Conservation (phyloP, 805 yeast genomes). For the Candida patagonica region DNA sequence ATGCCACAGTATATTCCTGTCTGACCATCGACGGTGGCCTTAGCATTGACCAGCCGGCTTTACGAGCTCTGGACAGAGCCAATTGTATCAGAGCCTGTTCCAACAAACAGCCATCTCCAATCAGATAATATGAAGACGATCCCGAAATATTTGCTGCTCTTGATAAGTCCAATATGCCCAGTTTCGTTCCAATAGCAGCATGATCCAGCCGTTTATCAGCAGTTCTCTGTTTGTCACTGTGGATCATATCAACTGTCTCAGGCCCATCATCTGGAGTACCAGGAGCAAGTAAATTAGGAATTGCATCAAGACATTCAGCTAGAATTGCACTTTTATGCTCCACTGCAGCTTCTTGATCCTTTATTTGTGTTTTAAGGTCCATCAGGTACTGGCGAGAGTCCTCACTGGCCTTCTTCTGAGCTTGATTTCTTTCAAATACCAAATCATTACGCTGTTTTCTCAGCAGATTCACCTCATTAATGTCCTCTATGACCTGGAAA, state of each 20-base stretch:
- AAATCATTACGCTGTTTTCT: slow-evolving; percentile 11
- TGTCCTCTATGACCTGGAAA: slow-evolving; percentile 19
- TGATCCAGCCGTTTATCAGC: slow-evolving; percentile 36
- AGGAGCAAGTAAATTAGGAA: slow-evolving; percentile 27
- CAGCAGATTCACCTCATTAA: slow-evolving; percentile 14
- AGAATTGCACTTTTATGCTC: slow-evolving; percentile 8
- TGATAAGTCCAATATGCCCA: slow-evolving; percentile 59
- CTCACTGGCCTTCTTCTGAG: slow-evolving; percentile 12
- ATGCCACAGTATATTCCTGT: slow-evolving; percentile 67
- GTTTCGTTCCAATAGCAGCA: slow-evolving; percentile 54
- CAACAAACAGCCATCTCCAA: slow-evolving; percentile 76
- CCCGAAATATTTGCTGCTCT: slow-evolving; percentile 62
- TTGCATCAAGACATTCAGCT: slow-evolving; percentile 19
- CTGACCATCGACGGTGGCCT: slow-evolving; percentile 83
- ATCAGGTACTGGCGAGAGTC: slow-evolving; percentile 3
- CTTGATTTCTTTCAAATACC: slow-evolving; percentile 9
- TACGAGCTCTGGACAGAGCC: slow-evolving; percentile 57
- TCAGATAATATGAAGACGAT: slow-evolving; percentile 72
- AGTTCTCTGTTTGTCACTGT: slow-evolving; percentile 11
- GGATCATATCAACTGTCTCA: slow-evolving; percentile 16
- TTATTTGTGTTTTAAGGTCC: slow-evolving; percentile 16
- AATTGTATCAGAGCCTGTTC: slow-evolving; percentile 87
- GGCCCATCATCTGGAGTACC: slow-evolving; percentile 14
- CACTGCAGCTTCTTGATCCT: slow-evolving; percentile 12
- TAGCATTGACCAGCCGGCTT: slow-evolving; percentile 57